These are phyloP conservation scores for Phytophthora meadii DNA, from an alignment of 352 stramenopile genomes.

Conservation along the genomic window DNA sequence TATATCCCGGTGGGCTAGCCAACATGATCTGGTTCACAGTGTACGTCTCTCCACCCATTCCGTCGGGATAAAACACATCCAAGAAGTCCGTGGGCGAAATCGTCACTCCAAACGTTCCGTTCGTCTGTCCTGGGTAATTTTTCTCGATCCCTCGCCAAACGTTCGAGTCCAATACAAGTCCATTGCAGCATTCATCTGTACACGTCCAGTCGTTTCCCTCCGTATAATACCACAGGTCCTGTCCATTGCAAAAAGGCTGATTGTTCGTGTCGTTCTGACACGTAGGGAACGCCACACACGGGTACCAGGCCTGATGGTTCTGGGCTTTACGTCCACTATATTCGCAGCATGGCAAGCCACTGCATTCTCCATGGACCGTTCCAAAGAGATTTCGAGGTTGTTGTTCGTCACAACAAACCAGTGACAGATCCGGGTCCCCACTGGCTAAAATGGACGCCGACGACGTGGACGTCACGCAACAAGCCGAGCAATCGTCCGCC, in stretches of 20 bases:
- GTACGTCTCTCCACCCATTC: conserved; percentile 56
- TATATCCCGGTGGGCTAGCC: conserved; percentile 68
- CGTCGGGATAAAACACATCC: conserved; percentile 61
- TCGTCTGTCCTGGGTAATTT: conserved; percentile 70
- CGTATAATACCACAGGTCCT: conserved; percentile 63
- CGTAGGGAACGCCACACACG: conserved; percentile 80
- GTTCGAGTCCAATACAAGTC: conserved; percentile 74
- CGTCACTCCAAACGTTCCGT: conserved; percentile 78
- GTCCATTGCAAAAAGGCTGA: conserved; percentile 61
- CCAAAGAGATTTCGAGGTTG: conserved; percentile 60
- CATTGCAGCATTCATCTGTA: conserved; percentile 74
- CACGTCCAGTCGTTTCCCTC: conserved; percentile 66
- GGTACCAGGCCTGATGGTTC: conserved; percentile 81
- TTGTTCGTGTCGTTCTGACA: conserved; percentile 77
- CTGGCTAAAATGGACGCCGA: conserved; percentile 22
- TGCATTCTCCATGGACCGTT: conserved; percentile 73
- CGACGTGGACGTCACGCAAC: conserved; percentile 45
- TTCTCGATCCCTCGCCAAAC: conserved; percentile 66
- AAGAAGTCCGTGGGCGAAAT: conserved; percentile 78
- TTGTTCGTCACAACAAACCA: conserved; percentile 62
- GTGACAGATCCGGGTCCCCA: conserved; percentile 37
- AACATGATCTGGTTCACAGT: conserved; percentile 81
- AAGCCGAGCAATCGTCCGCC: conserved; percentile 70
- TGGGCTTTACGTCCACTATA: conserved; percentile 74
- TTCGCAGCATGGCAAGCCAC: conserved; percentile 77